Evolutionary conservation across 2,329 filamentous ascomycete genomes (phyloP).

Genomic region (Grosmannia huntii): DNA sequence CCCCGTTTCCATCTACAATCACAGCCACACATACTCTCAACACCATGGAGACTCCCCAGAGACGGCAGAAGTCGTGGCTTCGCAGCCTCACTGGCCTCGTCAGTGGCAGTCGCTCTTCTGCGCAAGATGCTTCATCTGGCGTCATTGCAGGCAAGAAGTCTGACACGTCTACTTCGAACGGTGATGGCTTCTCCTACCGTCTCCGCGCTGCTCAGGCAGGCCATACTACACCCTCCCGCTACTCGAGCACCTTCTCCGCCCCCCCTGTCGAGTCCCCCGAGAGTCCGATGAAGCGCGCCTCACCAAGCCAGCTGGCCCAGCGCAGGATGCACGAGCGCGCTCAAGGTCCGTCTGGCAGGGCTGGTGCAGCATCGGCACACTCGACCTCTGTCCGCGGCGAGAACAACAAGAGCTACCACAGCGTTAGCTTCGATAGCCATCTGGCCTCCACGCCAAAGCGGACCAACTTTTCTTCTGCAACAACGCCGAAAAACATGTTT

Average conservation of each 20-base stretch:
- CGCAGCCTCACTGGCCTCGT: conserved; percentile 9
- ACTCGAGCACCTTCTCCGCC: conserved; percentile 11
- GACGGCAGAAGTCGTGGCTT: conserved; percentile 7
- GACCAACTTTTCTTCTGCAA: conserved; percentile 18
- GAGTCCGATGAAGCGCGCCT: conserved; percentile 21
- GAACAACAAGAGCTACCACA: neutral
- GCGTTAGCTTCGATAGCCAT: neutral
- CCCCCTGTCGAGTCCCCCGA: conserved; percentile 15
- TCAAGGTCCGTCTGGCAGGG: conserved; percentile 18
- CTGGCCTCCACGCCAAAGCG: conserved; percentile 8
- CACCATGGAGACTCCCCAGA: conserved; percentile 8
- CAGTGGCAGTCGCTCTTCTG: conserved; percentile 1
- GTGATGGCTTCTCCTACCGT: neutral
- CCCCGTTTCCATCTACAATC: neutral
- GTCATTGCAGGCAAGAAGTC: neutral
- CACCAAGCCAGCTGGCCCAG: conserved; percentile 19
- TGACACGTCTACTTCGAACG: neutral
- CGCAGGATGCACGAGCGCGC: conserved; percentile 22
- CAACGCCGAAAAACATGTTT: conserved; percentile 22
- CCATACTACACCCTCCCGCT: conserved; percentile 7
- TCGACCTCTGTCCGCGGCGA: neutral
- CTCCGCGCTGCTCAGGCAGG: neutral
- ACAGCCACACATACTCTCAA: neutral
- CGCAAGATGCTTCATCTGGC: neutral
- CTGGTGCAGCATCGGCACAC: conserved; percentile 5